phyloP scores from a whole-genome alignment of 768 basidiomycete genomes.

The Naganishia vaughanmartiniae region DNA sequence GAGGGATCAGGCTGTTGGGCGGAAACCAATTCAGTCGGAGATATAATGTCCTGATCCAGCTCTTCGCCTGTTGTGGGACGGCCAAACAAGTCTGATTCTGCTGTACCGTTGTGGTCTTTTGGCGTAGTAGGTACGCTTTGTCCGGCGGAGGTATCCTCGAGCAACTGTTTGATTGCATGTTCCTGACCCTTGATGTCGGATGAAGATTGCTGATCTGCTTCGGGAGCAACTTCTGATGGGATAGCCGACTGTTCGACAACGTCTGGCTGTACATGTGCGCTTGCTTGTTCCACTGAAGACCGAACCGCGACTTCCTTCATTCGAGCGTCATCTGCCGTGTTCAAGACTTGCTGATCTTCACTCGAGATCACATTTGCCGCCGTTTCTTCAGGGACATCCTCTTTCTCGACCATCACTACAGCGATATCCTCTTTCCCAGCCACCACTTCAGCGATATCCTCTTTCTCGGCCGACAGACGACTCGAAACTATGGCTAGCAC shows the following conservation, averaged over 20 bases:
- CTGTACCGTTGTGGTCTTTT: not conserved
- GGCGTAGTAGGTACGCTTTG: not conserved
- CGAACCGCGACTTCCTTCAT: not conserved
- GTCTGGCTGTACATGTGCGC: not conserved
- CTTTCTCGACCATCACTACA: not conserved
- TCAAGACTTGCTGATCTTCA: too few relatives aligned
- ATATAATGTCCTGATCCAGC: not conserved
- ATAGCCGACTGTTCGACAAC: not conserved
- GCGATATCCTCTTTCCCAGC: not conserved
- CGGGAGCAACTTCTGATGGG: not conserved
- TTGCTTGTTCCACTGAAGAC: not conserved
- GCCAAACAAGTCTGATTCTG: not conserved
- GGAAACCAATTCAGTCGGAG: not conserved
- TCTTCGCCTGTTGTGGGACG: not conserved
- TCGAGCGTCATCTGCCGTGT: too few relatives aligned
- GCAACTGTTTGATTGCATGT: not conserved
- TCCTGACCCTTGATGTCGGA: not conserved
- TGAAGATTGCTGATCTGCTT: not conserved
- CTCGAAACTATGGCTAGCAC: not conserved
- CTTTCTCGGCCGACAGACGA: not conserved
- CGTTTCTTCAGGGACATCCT: not conserved
- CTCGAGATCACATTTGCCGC: too few relatives aligned
- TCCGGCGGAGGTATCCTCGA: not conserved
- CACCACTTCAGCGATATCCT: not conserved
- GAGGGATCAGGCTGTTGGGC: not conserved